These are phyloP conservation scores for Begonia loranthoides DNA, from an alignment of 306 rosid species.

Conservation along the genomic window DNA sequence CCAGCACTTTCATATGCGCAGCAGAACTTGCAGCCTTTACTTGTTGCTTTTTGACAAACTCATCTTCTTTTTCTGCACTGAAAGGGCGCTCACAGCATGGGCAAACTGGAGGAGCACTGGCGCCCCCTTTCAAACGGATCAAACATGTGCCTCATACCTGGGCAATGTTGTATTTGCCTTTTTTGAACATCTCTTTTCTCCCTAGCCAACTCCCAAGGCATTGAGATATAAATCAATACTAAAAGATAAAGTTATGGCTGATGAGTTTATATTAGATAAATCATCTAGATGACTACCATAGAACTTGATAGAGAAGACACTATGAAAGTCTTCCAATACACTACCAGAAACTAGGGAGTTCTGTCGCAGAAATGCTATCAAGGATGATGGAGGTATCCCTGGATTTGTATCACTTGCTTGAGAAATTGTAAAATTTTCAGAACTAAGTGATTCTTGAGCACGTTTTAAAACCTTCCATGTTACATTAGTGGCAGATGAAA, in stretches of 20 bases:
- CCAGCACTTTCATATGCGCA: constrained; percentile 67
- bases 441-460: constrained; percentile 61
- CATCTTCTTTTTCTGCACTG: constrained; percentile 84
- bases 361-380: constrained; percentile 65
- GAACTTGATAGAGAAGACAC: constrained; percentile 58
- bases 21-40: constrained; percentile 70
- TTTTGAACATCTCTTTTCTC: constrained; percentile 66
- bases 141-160: constrained; percentile 94
- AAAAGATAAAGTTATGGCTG: constrained; percentile 36
- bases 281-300: constrained; percentile 86
- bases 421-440: constrained; percentile 37
- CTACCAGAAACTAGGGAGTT: constrained; percentile 45
- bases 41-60: constrained; percentile 92
- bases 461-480: constrained; percentile 49
- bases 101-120: constrained; percentile 80
- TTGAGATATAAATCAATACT: constrained; percentile 50
- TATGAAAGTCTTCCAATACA: constrained; percentile 78
- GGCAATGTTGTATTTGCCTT: constrained; percentile 80
- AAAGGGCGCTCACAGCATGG: constrained; percentile 96
- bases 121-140: constrained; percentile 92
- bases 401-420: constrained; percentile 73
- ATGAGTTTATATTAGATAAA: too few relatives aligned
- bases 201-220: constrained; percentile 56
- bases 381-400: constrained; percentile 91
- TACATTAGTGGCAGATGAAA: constrained; percentile 50